Base-by-base conservation (phyloP, 2,329 filamentous ascomycete species). In the Dothistroma septosporum region DNA sequence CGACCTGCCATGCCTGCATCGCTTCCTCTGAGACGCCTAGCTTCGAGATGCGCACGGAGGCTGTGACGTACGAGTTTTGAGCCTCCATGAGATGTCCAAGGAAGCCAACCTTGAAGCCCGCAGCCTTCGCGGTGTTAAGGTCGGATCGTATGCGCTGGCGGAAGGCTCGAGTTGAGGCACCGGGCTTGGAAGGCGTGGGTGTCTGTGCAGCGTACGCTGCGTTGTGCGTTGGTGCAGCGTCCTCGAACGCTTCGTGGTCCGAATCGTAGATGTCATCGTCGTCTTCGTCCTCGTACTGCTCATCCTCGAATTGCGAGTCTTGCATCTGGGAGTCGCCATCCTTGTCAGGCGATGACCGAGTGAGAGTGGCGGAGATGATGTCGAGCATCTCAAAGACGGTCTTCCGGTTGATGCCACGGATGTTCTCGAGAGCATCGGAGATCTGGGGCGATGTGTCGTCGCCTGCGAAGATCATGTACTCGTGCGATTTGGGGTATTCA, bases 1-100 rank as follows among this genome's bases (percentile, higher is more conserved):
- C 75, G 11, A 96, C 73, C 61, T 87, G 82, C 92, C 92, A 96
- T 1, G 91, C 89, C 69, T 88, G 82, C 74, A 91, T 83, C 0
- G 86, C 87, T 69, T 92, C 89, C 41, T 87, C 82, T 0, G 90
- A 88, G 12, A 96, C 83, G 0, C 83, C 86, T 1, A 96, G 82
- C 67, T 88, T 89, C 4, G 82, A 78, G 32, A 90, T 83, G 4
- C 85, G 85, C 32, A 89, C 83, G 0, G 91, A 91, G 1, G 94
- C 74, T 4, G 85, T 86, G 19, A 94, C 73, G 61, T 83, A 83
- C 56, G 79, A 77, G 28, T 73, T 78, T 61, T 77, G 80, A 11
- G 76, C 76, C 1, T 77, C 71, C 24, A 80, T 73, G 19, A 85
- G 76, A 19, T 81, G 77, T 12, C 80, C 81, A 11, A 89, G 72